Percentiles rank a stretch among this genome's conserved stretches.
These are phyloP conservation scores for Malassezia obtusa DNA, from an alignment of 1,284 basidiomycete genomes.

Conservation along the genomic window DNA sequence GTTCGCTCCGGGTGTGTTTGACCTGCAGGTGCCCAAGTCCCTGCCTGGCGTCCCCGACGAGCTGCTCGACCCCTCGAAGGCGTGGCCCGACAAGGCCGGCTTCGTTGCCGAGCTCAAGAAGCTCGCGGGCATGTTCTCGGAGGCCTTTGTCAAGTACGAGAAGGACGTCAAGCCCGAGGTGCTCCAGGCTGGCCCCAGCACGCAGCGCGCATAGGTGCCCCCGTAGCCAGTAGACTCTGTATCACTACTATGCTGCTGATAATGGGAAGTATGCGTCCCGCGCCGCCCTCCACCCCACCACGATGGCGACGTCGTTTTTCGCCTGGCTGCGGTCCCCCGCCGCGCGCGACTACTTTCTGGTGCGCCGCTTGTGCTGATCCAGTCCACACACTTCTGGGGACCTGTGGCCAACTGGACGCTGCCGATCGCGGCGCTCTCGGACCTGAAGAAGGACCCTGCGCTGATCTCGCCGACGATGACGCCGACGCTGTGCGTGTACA, in stretches of 20 bases:
- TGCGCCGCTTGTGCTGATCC: conserved; percentile 18
- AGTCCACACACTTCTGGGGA: conserved; percentile 48
- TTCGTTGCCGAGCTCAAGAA: conserved; percentile 44
- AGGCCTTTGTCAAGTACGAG: conserved; percentile 44
- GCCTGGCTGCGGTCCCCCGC: conserved; percentile 44
- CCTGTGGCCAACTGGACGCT: conserved; percentile 47
- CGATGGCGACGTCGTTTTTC: conserved; percentile 27
- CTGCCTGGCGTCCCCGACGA: conserved; percentile 35
- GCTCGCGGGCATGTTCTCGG: conserved; percentile 46
- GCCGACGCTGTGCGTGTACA: conserved; percentile 36
- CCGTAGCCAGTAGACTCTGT: not conserved
- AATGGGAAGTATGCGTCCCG: not conserved
- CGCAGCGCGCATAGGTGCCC: not conserved
- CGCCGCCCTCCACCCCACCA: not conserved
- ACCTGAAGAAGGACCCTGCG: conserved; percentile 42
- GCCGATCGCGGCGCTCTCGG: conserved; percentile 44
- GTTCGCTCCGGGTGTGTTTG: conserved; percentile 52
- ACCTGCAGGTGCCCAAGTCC: conserved; percentile 36
- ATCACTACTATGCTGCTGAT: not conserved
- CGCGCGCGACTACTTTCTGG: conserved; percentile 45
- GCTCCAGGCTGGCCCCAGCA: conserved; percentile 34
- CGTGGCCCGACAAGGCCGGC: conserved; percentile 35
- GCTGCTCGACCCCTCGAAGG: conserved; percentile 35
- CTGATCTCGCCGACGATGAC: conserved; percentile 46
- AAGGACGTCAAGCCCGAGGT: conserved; percentile 40